Percentiles rank a stretch among this genome's conserved stretches.
Conservation (phyloP, 257 asterid species). For the Nicotiana obtusifolia region DNA sequence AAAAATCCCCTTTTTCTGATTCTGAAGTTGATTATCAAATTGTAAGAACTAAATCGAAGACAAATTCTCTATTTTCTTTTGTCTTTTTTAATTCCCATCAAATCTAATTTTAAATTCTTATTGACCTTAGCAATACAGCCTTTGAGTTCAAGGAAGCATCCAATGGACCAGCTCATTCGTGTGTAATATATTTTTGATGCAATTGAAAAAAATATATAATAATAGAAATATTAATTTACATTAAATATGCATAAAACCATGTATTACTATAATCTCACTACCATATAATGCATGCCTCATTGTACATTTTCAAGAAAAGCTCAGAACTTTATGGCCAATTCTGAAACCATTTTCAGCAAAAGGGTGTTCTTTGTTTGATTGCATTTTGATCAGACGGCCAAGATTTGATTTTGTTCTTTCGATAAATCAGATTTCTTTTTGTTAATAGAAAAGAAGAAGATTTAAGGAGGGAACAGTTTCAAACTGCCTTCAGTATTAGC, state of each 20-base stretch:
- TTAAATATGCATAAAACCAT: background rate
- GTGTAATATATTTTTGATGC: slow-evolving; percentile 2
- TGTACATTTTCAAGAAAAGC: slow-evolving; percentile 9
- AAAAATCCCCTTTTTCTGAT: background rate
- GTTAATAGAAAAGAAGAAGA: slow-evolving; percentile 10
- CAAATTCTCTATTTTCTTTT: background rate
- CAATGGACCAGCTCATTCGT: slow-evolving; percentile 1
- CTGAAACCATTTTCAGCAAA: background rate
- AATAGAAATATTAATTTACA: background rate
- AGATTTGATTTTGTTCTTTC: background rate
- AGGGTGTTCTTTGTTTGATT: slow-evolving; percentile 1
- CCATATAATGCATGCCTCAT: slow-evolving; percentile 13
- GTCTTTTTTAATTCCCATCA: background rate
- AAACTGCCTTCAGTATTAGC: slow-evolving; percentile 29
- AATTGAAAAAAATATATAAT: background rate
- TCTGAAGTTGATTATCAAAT: background rate
- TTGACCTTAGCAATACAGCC: slow-evolving; percentile 3
- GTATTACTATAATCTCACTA: background rate
- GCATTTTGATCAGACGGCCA: background rate
- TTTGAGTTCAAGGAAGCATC: slow-evolving; percentile 6
- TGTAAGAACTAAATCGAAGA: background rate
- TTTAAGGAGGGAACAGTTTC: slow-evolving; percentile 37
- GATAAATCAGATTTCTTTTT: background rate
- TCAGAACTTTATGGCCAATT: background rate
- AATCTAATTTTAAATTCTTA: background rate